A percentile compares a stretch with the other conserved stretches of the same genome.
Evolutionary conservation across 805 yeast species (phyloP).

Genomic region (Ogataea polymorpha): DNA sequence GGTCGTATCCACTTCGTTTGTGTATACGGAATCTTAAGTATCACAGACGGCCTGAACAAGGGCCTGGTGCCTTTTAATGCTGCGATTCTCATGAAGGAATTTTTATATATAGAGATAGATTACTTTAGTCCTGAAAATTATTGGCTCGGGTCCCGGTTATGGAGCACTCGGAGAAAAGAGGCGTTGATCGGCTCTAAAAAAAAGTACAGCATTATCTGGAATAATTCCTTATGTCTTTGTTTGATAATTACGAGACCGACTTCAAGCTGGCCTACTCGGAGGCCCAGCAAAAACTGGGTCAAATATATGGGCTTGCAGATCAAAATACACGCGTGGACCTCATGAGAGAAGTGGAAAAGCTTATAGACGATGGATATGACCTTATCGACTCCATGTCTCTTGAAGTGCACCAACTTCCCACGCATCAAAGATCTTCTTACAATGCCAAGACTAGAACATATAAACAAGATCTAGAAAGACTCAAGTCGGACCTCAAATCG

Average conservation of each 20-base stretch:
- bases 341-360: conserved; percentile 58
- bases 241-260: conserved; percentile 66
- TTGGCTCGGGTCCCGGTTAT: conserved; percentile 9
- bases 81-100: neutral
- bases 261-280: conserved; percentile 68
- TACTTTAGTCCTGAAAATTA: conserved; percentile 12
- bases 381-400: conserved; percentile 82
- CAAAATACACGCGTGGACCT: conserved; percentile 49
- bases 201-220: neutral
- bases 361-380: conserved; percentile 79
- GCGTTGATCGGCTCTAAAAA: conserved; percentile 6
- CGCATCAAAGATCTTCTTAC: conserved; percentile 62
- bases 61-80: neutral
- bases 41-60: neutral
- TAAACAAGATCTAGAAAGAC: conserved; percentile 52
- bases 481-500: conserved; percentile 53
- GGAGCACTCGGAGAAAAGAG: conserved; percentile 8
- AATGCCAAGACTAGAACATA: conserved; percentile 77
- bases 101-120: conserved; percentile 6
- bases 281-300: conserved; percentile 60
- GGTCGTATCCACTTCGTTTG: conserved; percentile 2
- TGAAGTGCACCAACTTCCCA: conserved; percentile 83
- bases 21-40: neutral
- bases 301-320: conserved; percentile 45
- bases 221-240: conserved; percentile 38